A percentile compares a stretch with the other conserved stretches of the same genome.
These are phyloP conservation scores for Cylindrodendrum hubeiense DNA, from an alignment of 2,329 filamentous ascomycete genomes.

Conservation along the genomic window DNA sequence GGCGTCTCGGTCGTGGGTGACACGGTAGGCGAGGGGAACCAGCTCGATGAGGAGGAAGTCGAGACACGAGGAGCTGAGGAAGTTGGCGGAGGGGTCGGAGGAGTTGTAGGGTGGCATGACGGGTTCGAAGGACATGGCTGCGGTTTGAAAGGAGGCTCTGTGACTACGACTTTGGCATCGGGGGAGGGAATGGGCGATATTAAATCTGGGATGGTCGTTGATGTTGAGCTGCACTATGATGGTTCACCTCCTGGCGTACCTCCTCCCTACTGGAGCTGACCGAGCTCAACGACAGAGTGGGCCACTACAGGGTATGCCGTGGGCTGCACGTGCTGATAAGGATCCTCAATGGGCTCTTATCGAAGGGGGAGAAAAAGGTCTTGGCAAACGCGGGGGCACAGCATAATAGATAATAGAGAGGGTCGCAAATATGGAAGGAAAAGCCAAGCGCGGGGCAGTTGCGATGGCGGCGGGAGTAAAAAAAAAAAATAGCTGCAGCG, in stretches of 20 bases:
- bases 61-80: constrained; percentile 86
- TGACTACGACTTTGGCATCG: neutral
- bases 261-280: neutral
- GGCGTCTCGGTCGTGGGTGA: constrained; percentile 79
- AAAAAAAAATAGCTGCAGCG: constrained; percentile 25
- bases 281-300: constrained; percentile 13
- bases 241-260: constrained; percentile 7
- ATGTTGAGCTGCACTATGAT: constrained; percentile 2
- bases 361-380: neutral
- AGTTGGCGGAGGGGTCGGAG: constrained; percentile 79
- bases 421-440: neutral
- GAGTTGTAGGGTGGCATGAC: constrained; percentile 77
- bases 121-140: constrained; percentile 78
- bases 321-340: constrained; percentile 35
- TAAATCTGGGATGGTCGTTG: neutral
- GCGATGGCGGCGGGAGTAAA: constrained; percentile 8
- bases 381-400: constrained; percentile 30
- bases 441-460: constrained; percentile 28
- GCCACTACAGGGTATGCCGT: neutral
- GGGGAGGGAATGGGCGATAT: neutral
- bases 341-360: neutral
- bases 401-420: too few species aligned
- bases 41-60: constrained; percentile 97
- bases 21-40: constrained; percentile 91
- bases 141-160: neutral